Conservation (phyloP, 768 basidiomycete genomes). For the Lepiota venenata region DNA sequence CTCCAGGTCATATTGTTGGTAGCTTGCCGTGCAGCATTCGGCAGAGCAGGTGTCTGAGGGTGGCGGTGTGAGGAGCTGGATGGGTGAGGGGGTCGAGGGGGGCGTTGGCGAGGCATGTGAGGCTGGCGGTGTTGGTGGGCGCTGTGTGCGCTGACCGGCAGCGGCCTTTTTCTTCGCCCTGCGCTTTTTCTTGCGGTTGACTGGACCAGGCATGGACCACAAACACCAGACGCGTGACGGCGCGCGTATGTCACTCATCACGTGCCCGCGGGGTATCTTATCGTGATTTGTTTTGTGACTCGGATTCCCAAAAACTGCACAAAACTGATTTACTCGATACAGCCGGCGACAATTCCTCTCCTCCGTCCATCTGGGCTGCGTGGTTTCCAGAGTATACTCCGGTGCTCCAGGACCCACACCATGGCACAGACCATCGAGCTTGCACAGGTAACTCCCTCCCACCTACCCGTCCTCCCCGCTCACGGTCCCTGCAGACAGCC, state of each 20-base stretch:
- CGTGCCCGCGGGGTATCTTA: too few species aligned
- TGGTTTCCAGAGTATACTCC: constrained; percentile 2
- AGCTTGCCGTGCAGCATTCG: constrained; percentile 4
- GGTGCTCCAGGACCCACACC: background rate
- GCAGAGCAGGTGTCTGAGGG: background rate
- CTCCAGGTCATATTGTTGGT: constrained; percentile 3
- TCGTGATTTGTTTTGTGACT: too few species aligned
- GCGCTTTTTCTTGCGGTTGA: constrained; percentile 40
- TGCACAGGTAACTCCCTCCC: constrained; percentile 42
- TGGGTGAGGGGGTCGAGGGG: background rate
- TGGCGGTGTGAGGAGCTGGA: background rate
- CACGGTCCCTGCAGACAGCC: constrained; percentile 60
- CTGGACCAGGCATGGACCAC: constrained; percentile 56
- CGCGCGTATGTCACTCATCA: too few species aligned
- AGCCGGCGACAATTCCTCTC: constrained; percentile 13
- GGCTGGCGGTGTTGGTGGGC: background rate
- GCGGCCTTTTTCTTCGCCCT: constrained; percentile 15
- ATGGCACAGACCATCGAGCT: constrained; percentile 69
- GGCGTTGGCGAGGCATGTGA: background rate
- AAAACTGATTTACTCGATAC: constrained; percentile 17
- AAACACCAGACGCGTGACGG: background rate
- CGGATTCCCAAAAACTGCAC: background rate
- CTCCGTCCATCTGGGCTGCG: constrained; percentile 15
- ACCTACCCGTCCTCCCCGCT: background rate
- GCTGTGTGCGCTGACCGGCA: background rate